Evolutionary conservation across 495 filamentous ascomycete species (phyloP).

Genomic region (Aspergillus bertholletiae): DNA sequence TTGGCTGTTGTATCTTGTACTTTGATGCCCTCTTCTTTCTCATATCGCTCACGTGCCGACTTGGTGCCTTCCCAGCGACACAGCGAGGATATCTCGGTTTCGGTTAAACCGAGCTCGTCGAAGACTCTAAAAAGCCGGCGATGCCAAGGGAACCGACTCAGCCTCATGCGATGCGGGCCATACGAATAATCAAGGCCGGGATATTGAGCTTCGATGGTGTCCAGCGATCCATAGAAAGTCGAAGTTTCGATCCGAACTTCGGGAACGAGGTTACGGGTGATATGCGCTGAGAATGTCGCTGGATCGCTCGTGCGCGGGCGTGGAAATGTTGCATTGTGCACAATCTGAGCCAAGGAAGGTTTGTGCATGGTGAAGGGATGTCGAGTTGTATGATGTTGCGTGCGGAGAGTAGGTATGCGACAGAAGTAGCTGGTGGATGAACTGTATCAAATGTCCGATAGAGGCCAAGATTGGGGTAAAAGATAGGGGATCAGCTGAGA

Average conservation of each 20-base stretch:
- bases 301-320: slow-evolving; percentile 53
- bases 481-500: not conserved
- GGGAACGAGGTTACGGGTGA: slow-evolving; percentile 69
- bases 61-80: slow-evolving; percentile 95
- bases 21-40: slow-evolving; percentile 66
- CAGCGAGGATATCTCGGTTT: slow-evolving; percentile 68
- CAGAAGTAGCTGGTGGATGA: not conserved
- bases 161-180: slow-evolving; percentile 75
- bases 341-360: slow-evolving; percentile 49
- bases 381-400: not conserved
- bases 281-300: slow-evolving; percentile 53
- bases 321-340: slow-evolving; percentile 58
- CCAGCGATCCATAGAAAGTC: slow-evolving; percentile 80
- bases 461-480: not conserved
- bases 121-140: slow-evolving; percentile 78
- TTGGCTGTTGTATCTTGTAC: slow-evolving; percentile 80
- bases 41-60: slow-evolving; percentile 81
- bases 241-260: slow-evolving; percentile 85
- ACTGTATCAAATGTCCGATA: not conserved
- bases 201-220: slow-evolving; percentile 84
- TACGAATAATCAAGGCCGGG: slow-evolving; percentile 86
- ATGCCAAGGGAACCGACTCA: slow-evolving; percentile 79
- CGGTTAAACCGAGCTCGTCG: slow-evolving; percentile 71
- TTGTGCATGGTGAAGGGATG: slow-evolving; percentile 51
- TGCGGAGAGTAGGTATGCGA: not conserved